These are phyloP conservation scores for Chaetomium sp. DNA, from an alignment of 2,329 filamentous ascomycete genomes.

Conservation along the genomic window DNA sequence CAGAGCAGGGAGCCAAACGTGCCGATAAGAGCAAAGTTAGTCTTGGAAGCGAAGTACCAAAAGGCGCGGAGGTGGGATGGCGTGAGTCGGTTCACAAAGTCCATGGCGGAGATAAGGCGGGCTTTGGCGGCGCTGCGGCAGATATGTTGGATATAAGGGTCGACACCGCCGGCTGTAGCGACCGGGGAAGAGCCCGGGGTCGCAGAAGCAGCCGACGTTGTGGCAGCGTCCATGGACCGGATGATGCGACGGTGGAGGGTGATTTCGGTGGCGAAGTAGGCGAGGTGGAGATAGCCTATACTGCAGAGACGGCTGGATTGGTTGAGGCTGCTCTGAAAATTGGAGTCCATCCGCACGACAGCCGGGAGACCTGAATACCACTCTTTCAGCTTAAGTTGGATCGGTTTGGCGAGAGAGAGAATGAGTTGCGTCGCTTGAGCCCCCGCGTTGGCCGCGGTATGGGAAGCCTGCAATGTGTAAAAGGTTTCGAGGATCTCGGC, in stretches of 20 bases:
- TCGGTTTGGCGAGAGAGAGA: constrained; percentile 69
- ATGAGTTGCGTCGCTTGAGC: constrained; percentile 66
- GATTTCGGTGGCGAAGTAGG: constrained; percentile 91
- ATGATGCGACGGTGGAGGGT: constrained; percentile 88
- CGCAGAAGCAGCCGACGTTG: constrained; percentile 25
- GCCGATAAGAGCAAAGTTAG: constrained; percentile 90
- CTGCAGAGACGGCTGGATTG: constrained; percentile 46
- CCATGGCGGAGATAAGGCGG: constrained; percentile 89
- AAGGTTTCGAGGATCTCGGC: constrained; percentile 77
- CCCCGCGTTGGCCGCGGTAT: constrained; percentile 59
- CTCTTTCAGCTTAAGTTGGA: constrained; percentile 75
- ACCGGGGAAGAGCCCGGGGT: neutral
- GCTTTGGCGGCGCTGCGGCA: constrained; percentile 92
- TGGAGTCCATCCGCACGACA: constrained; percentile 59
- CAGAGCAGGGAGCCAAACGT: constrained; percentile 88
- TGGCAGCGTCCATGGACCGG: constrained; percentile 56
- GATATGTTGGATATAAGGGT: constrained; percentile 82
- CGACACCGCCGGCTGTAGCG: constrained; percentile 38
- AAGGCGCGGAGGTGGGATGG: constrained; percentile 82
- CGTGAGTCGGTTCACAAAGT: constrained; percentile 89
- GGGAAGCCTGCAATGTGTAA: constrained; percentile 72
- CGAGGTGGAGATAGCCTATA: constrained; percentile 76
- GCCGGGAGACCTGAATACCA: constrained; percentile 69
- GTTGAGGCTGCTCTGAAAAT: constrained; percentile 37
- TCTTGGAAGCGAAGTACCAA: constrained; percentile 84